A percentile compares a stretch with the other conserved stretches of the same genome.
These are phyloP conservation scores for Oryza glaberrima DNA, from an alignment of 176 grass and related monocot genomes.

Conservation along the genomic window DNA sequence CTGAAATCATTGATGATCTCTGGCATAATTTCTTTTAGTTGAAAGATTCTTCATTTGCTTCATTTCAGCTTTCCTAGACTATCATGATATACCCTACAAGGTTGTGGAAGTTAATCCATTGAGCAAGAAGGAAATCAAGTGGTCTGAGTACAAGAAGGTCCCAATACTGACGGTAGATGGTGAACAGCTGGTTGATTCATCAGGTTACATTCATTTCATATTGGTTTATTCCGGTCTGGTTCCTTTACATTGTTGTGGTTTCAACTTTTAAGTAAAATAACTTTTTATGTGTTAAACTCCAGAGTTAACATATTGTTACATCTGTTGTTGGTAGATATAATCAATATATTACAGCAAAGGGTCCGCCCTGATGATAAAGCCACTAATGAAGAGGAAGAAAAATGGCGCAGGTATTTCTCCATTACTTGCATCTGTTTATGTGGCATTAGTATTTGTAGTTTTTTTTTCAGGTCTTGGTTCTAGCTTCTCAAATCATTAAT, in stretches of 20 bases:
- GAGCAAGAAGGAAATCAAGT: slow-evolving; percentile 99
- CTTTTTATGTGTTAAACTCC: not conserved
- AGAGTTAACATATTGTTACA: slow-evolving; percentile 17
- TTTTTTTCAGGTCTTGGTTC: not conserved
- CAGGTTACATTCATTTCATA: slow-evolving; percentile 56
- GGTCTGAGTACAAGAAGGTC: slow-evolving; percentile 99
- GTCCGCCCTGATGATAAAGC: slow-evolving; percentile 49
- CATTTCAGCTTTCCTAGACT: slow-evolving; percentile 87
- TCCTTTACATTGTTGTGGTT: not conserved
- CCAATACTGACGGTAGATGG: slow-evolving; percentile 91
- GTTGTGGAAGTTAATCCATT: slow-evolving; percentile 97
- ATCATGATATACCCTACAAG: slow-evolving; percentile 98
- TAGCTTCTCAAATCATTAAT: slow-evolving; percentile 7
- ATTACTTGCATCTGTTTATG: slow-evolving; percentile 22
- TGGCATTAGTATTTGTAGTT: not conserved
- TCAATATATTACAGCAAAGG: slow-evolving; percentile 67
- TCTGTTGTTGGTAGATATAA: slow-evolving; percentile 72
- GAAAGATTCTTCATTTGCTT: slow-evolving; percentile 31
- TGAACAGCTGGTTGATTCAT: slow-evolving; percentile 85
- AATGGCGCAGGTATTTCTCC: slow-evolving; percentile 76
- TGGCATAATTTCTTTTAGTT: not conserved
- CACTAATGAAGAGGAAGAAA: slow-evolving; percentile 68
- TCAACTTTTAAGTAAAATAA: not conserved
- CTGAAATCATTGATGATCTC: not conserved
- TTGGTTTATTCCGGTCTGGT: not conserved